phyloP scores from a whole-genome alignment of 371 early-diverging fungal species.

The Ordospora colligata region DNA sequence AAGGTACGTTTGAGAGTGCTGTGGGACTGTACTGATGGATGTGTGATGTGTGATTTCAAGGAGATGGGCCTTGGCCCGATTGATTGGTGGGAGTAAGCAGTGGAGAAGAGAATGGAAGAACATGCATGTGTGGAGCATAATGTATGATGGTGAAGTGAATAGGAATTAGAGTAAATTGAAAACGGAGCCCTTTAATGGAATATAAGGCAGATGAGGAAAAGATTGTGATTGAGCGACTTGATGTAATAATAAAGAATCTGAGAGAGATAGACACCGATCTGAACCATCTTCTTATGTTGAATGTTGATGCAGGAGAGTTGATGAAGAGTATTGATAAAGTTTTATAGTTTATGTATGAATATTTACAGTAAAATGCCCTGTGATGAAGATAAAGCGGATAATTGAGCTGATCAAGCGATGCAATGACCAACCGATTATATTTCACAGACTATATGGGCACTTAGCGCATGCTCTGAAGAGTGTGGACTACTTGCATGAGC shows the following conservation, averaged over 20 bases:
- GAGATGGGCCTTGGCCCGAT: conserved; percentile 40
- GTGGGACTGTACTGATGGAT: not conserved
- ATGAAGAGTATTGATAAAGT: not conserved
- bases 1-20: conserved; percentile 33
- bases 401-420: conserved; percentile 41
- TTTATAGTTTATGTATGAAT: not conserved
- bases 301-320: conserved; percentile 7
- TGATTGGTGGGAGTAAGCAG: conserved; percentile 41
- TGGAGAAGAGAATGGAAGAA: no score
- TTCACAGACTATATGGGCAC: conserved; percentile 32
- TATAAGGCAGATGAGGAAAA: not conserved
- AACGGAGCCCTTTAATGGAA: not conserved
- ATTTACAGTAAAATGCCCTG: not conserved
- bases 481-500: conserved; percentile 16
- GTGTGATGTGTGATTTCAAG: conserved; percentile 8
- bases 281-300: conserved; percentile 12
- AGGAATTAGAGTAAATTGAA: not conserved
- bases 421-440: conserved; percentile 50
- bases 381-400: conserved; percentile 16
- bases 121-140: no score
- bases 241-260: conserved; percentile 1
- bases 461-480: conserved; percentile 2
- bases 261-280: conserved; percentile 15
- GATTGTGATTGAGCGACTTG: not conserved
- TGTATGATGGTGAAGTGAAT: not conserved